Conservation (phyloP, 2,329 filamentous ascomycete species). For the Fusarium caatingaense region DNA sequence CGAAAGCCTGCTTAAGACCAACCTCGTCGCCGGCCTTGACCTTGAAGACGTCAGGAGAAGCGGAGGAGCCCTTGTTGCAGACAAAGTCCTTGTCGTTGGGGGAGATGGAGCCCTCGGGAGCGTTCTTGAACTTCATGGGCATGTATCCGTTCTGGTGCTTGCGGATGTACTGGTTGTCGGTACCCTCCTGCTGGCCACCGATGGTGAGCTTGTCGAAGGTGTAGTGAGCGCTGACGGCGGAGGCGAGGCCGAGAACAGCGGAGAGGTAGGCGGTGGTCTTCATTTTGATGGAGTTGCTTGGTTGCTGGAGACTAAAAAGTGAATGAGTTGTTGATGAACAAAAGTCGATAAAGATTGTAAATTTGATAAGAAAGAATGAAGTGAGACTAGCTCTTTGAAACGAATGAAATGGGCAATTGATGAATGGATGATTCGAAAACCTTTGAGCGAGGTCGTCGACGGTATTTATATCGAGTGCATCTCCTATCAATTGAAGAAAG, state of each 20-base stretch:
- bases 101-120: constrained; percentile 11
- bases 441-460: not conserved
- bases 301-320: not conserved
- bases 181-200: not conserved
- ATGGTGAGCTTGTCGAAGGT: constrained; percentile 26
- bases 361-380: constrained; percentile 20
- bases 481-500: not conserved
- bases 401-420: constrained; percentile 20
- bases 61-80: constrained; percentile 13
- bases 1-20: constrained; percentile 19
- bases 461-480: constrained; percentile 4
- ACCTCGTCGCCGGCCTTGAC: constrained; percentile 25
- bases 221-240: constrained; percentile 22
- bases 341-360: constrained; percentile 13
- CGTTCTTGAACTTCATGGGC: constrained; percentile 23
- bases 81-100: constrained; percentile 24
- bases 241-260: constrained; percentile 17
- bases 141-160: constrained; percentile 26
- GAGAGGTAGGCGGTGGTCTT: constrained; percentile 22
- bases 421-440: constrained; percentile 6
- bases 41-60: constrained; percentile 11
- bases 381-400: constrained; percentile 28
- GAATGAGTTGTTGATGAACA: not conserved
- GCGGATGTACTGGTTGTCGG: constrained; percentile 21
- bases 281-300: constrained; percentile 8